phyloP scores from a whole-genome alignment of 257 asterid genomes.

The Solanum lignicaule region DNA sequence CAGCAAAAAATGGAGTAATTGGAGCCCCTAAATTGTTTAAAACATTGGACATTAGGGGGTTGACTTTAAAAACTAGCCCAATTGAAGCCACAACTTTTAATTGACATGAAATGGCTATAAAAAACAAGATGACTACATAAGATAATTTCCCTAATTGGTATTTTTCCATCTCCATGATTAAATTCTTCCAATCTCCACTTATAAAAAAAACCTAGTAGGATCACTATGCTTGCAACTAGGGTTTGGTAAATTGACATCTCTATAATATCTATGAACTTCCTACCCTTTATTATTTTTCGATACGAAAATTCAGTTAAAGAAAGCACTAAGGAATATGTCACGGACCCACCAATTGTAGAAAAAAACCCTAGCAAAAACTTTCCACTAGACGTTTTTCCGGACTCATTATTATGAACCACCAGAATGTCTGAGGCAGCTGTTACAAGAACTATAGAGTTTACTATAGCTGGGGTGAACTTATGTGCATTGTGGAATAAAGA shows the following conservation, averaged over 20 bases:
- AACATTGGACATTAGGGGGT: slow-evolving; percentile 56
- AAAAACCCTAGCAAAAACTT: slow-evolving; percentile 13
- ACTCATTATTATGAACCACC: slow-evolving; percentile 32
- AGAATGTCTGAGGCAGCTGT: slow-evolving; percentile 34
- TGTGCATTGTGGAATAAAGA: slow-evolving; percentile 24
- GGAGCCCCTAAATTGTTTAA: slow-evolving; percentile 55
- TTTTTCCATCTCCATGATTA: slow-evolving; percentile 35
- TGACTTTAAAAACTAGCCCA: slow-evolving; percentile 46
- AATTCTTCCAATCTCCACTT: slow-evolving; percentile 48
- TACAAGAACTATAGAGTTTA: slow-evolving; percentile 38
- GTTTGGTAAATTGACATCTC: slow-evolving; percentile 30
- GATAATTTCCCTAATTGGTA: slow-evolving; percentile 34
- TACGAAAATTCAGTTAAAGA: slow-evolving; percentile 27
- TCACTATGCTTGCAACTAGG: slow-evolving; percentile 23
- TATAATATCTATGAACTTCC: slow-evolving; percentile 18
- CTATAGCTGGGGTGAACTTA: slow-evolving; percentile 21
- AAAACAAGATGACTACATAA: slow-evolving; percentile 36
- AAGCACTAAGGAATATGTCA: slow-evolving; percentile 16
- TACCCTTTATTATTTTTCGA: slow-evolving; percentile 25
- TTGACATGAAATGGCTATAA: slow-evolving; percentile 62
- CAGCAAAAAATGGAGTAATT: slow-evolving; percentile 47
- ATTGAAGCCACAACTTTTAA: slow-evolving; percentile 25
- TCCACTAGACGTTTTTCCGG: background rate
- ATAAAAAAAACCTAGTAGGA: slow-evolving; percentile 29
- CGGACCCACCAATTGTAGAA: slow-evolving; percentile 26